phyloP scores from a whole-genome alignment of 306 rosid species.

The Citrullus colocynthis region DNA sequence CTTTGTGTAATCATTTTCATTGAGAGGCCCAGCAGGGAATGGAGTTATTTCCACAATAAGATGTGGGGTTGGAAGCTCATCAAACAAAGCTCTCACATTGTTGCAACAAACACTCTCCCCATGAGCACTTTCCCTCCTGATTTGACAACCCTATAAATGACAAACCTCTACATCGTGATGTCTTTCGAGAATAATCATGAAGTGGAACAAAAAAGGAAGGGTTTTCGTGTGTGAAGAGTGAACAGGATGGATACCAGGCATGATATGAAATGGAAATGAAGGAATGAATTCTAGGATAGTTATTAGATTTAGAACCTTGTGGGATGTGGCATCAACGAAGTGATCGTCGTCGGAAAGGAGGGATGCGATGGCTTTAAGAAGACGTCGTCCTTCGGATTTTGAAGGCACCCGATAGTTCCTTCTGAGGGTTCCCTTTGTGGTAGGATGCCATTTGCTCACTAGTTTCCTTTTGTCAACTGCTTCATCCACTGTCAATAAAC shows the following conservation, averaged over 20 bases:
- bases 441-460: constrained; percentile 97
- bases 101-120: constrained; percentile 98
- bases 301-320: constrained; percentile 43
- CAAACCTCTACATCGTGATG: not conserved
- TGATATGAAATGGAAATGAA: not conserved
- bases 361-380: constrained; percentile 75
- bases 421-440: constrained; percentile 84
- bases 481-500: constrained; percentile 24
- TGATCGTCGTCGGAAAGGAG: constrained; percentile 80
- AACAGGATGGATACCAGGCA: not conserved
- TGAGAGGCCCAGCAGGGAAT: constrained; percentile 72
- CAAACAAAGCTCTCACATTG: constrained; percentile 92
- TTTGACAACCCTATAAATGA: constrained; percentile 72
- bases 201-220: not conserved
- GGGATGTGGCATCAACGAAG: constrained; percentile 84
- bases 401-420: constrained; percentile 84
- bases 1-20: constrained; percentile 67
- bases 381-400: constrained; percentile 66
- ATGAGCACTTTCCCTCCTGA: constrained; percentile 90
- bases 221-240: not conserved
- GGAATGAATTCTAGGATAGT: not conserved
- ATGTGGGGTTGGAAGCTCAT: constrained; percentile 95
- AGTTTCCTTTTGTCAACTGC: constrained; percentile 39
- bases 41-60: constrained; percentile 73
- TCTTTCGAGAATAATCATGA: not conserved